Conservation (phyloP, 2,329 filamentous ascomycete species). For the Beauveria sp. region DNA sequence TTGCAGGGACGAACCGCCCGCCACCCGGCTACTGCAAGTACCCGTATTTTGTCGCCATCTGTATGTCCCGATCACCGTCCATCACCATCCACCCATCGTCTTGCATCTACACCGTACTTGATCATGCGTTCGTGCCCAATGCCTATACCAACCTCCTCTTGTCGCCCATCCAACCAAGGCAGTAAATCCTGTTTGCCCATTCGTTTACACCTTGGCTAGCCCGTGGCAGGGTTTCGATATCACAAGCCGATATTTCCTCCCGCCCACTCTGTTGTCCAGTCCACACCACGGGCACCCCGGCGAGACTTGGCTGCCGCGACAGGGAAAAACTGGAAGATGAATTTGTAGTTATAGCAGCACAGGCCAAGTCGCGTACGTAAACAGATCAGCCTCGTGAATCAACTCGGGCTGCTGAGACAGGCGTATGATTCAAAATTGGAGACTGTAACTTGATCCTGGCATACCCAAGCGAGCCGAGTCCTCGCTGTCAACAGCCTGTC, state of each 20-base stretch:
- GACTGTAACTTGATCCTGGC: too few relatives aligned
- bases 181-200: neutral
- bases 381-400: neutral
- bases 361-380: neutral
- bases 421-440: too few relatives aligned
- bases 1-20: neutral
- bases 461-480: too few relatives aligned
- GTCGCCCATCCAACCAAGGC: neutral
- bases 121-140: neutral
- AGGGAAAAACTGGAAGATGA: neutral
- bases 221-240: neutral
- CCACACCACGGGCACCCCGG: neutral
- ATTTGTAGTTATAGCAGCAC: neutral
- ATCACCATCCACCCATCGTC: neutral
- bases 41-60: neutral
- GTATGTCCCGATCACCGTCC: neutral
- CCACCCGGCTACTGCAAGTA: neutral
- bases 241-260: neutral
- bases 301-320: neutral
- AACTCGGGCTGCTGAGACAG: neutral
- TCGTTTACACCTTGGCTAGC: neutral
- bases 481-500: too few relatives aligned
- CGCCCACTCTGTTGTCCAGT: neutral
- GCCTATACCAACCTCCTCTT: neutral
- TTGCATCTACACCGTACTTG: slow-evolving; percentile 6